Percentiles rank a stretch among this genome's conserved stretches.
phyloP scores from a whole-genome alignment of 192 early-diverging fungal species.

The Coemansia brasiliensis region DNA sequence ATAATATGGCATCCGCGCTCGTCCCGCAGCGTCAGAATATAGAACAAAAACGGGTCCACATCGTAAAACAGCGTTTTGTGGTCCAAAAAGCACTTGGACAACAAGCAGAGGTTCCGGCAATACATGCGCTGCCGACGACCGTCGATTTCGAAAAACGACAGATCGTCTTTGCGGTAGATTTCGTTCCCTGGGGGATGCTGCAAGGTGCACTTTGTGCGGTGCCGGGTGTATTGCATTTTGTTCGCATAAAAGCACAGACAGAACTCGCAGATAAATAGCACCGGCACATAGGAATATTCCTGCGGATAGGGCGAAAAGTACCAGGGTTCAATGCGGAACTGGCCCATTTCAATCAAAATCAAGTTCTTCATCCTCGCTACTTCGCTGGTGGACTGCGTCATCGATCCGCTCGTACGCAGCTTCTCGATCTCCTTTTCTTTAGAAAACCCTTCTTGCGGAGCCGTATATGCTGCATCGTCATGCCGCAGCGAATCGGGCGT shows the following conservation, averaged over 20 bases:
- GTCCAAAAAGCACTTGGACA: slow-evolving; percentile 97
- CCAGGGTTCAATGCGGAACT: slow-evolving; percentile 92
- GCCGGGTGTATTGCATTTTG: slow-evolving; percentile 72
- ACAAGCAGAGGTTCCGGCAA: slow-evolving; percentile 92
- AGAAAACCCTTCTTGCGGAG: slow-evolving; percentile 63
- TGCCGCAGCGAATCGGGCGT: slow-evolving; percentile 42
- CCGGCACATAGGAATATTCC: slow-evolving; percentile 76
- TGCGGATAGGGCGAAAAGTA: slow-evolving; percentile 98
- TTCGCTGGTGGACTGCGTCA: slow-evolving; percentile 96
- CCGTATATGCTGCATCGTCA: slow-evolving; percentile 48
- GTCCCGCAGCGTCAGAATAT: slow-evolving; percentile 89
- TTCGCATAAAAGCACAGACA: slow-evolving; percentile 84
- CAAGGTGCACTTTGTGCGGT: slow-evolving; percentile 84
- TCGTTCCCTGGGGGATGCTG: slow-evolving; percentile 98
- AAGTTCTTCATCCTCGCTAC: slow-evolving; percentile 94
- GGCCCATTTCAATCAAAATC: slow-evolving; percentile 88
- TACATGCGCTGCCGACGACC: slow-evolving; percentile 89
- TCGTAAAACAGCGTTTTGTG: slow-evolving; percentile 99
- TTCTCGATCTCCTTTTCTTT: slow-evolving; percentile 98
- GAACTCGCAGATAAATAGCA: slow-evolving; percentile 94
- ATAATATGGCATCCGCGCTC: slow-evolving; percentile 86
- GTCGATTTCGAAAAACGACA: slow-evolving; percentile 99
- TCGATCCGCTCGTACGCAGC: slow-evolving; percentile 85
- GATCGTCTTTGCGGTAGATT: slow-evolving; percentile 88
- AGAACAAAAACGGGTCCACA: slow-evolving; percentile 98